Evolutionary conservation across 768 basidiomycete species (phyloP).

Genomic region (Mycena rosella): DNA sequence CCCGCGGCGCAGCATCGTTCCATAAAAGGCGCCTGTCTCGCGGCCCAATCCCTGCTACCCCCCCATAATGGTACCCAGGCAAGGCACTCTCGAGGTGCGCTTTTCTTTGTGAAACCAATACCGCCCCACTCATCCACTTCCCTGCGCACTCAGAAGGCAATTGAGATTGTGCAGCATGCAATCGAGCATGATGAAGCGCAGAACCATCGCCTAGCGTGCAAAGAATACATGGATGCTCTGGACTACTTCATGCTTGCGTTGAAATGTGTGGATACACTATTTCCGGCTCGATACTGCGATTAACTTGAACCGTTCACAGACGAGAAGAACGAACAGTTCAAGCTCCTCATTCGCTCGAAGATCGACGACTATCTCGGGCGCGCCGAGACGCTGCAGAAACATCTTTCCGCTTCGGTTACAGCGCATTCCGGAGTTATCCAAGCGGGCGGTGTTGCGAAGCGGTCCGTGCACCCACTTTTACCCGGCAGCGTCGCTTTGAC

Average conservation of each 20-base stretch:
- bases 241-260: constrained; percentile 90
- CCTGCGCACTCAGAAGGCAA: constrained; percentile 57
- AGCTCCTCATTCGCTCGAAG: constrained; percentile 76
- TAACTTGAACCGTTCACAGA: constrained; percentile 55
- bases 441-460: not conserved
- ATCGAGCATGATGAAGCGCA: constrained; percentile 81
- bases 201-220: constrained; percentile 85
- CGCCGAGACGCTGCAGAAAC: constrained; percentile 82
- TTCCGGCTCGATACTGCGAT: not conserved
- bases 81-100: constrained; percentile 1
- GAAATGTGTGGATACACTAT: constrained; percentile 65
- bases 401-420: constrained; percentile 57
- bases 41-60: too few species aligned
- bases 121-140: not conserved
- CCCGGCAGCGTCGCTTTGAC: not conserved
- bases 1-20: too few species aligned
- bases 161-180: constrained; percentile 80
- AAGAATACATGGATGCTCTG: constrained; percentile 81
- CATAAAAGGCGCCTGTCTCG: too few species aligned
- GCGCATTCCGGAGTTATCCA: constrained; percentile 59
- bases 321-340: constrained; percentile 87
- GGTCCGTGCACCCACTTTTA: not conserved
- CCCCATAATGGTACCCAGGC: constrained; percentile 1
- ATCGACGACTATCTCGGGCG: constrained; percentile 82
- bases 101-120: not conserved